Evolutionary conservation across 495 filamentous ascomycete genomes (phyloP).

Genomic region (Xylaria acuta): DNA sequence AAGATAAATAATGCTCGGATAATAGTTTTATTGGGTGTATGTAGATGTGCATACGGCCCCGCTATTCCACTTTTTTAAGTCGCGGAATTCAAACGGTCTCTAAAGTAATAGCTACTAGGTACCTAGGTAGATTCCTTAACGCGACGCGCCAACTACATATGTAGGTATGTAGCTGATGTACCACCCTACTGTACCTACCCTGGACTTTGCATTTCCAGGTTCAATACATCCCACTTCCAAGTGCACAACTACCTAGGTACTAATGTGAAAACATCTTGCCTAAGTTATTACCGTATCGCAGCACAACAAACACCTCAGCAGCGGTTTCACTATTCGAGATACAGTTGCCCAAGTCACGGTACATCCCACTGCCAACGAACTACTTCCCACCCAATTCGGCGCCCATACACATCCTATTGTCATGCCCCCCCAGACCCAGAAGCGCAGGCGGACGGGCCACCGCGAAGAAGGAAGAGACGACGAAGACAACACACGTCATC

Average conservation of each 20-base stretch:
- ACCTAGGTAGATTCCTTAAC: background rate
- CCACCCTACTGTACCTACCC: background rate
- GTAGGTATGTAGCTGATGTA: background rate
- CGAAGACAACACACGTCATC: conserved; percentile 26
- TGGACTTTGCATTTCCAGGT: background rate
- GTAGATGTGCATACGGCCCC: no score
- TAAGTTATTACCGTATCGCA: background rate
- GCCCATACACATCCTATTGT: background rate
- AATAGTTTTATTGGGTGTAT: no score
- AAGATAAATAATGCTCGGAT: no score
- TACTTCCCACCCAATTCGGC: background rate
- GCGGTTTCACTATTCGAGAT: background rate
- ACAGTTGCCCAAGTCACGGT: background rate
- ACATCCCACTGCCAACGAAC: background rate
- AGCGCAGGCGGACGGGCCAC: conserved; percentile 33
- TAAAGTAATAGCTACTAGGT: no score
- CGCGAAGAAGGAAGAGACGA: conserved; percentile 31
- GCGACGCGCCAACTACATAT: background rate
- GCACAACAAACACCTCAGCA: background rate
- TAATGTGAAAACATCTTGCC: no score
- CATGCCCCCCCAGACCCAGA: conserved; percentile 39
- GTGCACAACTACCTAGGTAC: conserved; percentile 5
- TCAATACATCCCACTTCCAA: background rate
- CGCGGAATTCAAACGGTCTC: no score
- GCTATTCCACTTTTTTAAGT: no score